Base-by-base conservation (phyloP, 1,139 yeast species). In the Hyphopichia fennica region DNA sequence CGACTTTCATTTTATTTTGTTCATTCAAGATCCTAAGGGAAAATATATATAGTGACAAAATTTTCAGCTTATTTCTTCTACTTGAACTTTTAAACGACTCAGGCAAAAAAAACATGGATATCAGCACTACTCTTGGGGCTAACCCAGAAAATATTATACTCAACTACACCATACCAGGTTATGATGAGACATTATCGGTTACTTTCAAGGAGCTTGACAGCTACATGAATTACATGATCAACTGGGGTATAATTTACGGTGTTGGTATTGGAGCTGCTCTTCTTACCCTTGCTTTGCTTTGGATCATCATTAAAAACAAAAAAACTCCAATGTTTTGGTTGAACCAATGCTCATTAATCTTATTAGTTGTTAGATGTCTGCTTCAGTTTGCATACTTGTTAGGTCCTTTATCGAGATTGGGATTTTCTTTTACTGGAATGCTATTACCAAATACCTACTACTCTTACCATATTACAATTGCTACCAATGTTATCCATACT, bases 291-390 rank as follows among this genome's bases (percentile, higher is more conserved):
- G 35, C 63, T 3, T 47, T 60, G 13, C 43, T 64, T 22, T 53
- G 62, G 47, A 48, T 77, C 27, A 59, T 79, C 7, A 69, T 81
- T 5, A 72, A 68, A 35, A 75, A 72, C 44, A 79, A 71, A 52
- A 74, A 64, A 34, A 79, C 90, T 0, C 87, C 90, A 4, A 78
- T 89, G 28, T 90, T 87, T 58, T 61, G 82, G 18, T 64, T 88
- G 41, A 89, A 90, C 61, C 82, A 81, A 54, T 42, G 69, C 2
- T 78, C 87, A 16, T 69, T 90, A 41, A 41, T 78, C 2, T 58
- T 80, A 4, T 63, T 83, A 35, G 62, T 84, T 5, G 45, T 87
- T 11, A 85, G 84, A 44, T 78, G 88, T 1, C 70, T 74, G 6
- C 65, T 87, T n/a, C 82, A 72, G 60, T 56, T 84, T 25, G 71